Evolutionary conservation across 768 basidiomycete genomes (phyloP), one percentile per base, ranked within the genome.

Genomic region (Mycena albidolilacea): DNA sequence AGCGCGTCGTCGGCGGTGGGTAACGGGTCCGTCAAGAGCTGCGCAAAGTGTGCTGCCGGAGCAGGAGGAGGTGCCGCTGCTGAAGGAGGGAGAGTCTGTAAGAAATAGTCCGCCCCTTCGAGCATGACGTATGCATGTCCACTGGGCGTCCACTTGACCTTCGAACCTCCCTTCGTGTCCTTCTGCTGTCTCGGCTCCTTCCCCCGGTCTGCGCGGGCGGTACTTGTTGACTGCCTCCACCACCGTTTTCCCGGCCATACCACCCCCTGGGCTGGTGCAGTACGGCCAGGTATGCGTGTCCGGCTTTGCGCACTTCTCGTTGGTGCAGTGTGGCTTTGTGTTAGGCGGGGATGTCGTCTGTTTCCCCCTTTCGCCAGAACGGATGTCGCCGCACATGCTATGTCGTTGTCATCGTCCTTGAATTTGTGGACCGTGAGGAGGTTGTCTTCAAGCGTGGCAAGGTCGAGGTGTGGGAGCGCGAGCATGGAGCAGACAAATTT

Each of bases 181-280:
- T 30, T 30, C 30, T 30, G 30, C 30, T 30, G 30, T 54, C 11
- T 17, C 41, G 1, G 15, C 30, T n/a, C 30, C 21, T 15, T 10
- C 46, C 46, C 46, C 17, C 1, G 35, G 35, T 50, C 46, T 23
- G 46, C 50, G n/a, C n/a, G n/a, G n/a, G 17, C 69, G 69, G 14
- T 21, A 30, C 15, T 48, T 54, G 30, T 38, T 35, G 15, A 21
- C 41, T 0, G 71, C 67, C 17, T 73, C 72, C 19, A 3, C 30
- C 1, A 73, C 39, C 1, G 67, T 10, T 38, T 65, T 64, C 7
- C 72, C 72, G 2, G 58, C 71, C 71, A 72, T 68, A 5, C 66
- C 71, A 21, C 71, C 71, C 12, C 71, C 71, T 11, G 64, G 57
- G 10, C 8, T 9, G 1, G 46, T 60, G 37, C 70, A 71, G 14